Conservation (phyloP, 805 yeast species). For the Wickerhamiella alocasiicola region DNA sequence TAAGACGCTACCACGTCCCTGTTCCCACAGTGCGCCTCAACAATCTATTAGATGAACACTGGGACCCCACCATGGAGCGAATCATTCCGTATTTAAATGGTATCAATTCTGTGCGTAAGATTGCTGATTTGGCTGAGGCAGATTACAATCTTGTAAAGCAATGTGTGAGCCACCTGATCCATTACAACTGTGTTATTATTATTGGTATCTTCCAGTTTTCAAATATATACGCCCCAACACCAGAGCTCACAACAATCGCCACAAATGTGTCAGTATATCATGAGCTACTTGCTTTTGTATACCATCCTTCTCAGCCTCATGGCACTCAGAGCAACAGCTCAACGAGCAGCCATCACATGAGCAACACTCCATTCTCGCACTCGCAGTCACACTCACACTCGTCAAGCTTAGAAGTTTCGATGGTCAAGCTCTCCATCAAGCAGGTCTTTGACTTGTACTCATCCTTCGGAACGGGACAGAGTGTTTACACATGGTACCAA, state of each 20-base stretch:
- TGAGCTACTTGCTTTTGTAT: constrained; percentile 78
- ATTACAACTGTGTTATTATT: constrained; percentile 73
- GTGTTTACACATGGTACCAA: constrained; percentile 70
- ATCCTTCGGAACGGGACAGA: constrained; percentile 63
- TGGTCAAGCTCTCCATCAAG: constrained; percentile 8
- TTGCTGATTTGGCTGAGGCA: constrained; percentile 69
- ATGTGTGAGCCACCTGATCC: constrained; percentile 82
- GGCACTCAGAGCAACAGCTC: constrained; percentile 10
- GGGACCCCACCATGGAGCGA: constrained; percentile 95
- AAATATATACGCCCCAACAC: constrained; percentile 81
- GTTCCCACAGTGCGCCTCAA: constrained; percentile 69
- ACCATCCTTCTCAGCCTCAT: constrained; percentile 26
- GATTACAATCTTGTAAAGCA: constrained; percentile 67
- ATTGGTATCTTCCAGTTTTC: constrained; percentile 82
- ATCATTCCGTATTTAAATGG: constrained; percentile 83
- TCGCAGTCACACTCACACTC: too few species aligned
- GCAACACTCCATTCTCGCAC: constrained; percentile 8
- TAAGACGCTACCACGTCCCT: constrained; percentile 80
- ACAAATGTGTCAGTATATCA: constrained; percentile 52
- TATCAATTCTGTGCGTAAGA: constrained; percentile 63
- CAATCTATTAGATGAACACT: constrained; percentile 68
- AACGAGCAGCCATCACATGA: constrained; percentile 5
- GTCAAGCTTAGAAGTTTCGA: constrained; percentile 5
- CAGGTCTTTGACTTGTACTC: constrained; percentile 58
- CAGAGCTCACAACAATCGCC: constrained; percentile 56